These are phyloP conservation scores for Fusarium nelsonii DNA, from an alignment of 2,329 filamentous ascomycete species.

Conservation along the genomic window DNA sequence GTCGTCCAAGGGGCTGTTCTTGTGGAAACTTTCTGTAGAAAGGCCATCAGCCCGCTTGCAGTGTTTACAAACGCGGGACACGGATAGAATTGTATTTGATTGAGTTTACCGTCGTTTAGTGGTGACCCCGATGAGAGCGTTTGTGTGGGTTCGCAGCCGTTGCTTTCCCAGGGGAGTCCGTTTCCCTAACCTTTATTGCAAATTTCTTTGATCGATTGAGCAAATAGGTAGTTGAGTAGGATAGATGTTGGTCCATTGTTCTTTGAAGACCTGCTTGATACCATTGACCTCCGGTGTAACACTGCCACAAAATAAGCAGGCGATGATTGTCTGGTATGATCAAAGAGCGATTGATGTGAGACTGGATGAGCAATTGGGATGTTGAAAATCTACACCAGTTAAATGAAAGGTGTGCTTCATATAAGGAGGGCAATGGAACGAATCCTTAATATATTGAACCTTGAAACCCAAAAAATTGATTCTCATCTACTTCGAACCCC, in stretches of 20 bases:
- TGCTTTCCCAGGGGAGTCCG: no score
- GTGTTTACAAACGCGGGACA: background rate
- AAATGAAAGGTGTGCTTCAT: background rate
- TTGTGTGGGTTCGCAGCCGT: background rate
- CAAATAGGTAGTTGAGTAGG: background rate
- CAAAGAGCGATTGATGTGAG: background rate
- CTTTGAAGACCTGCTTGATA: no score
- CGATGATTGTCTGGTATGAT: no score
- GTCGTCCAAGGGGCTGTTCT: background rate
- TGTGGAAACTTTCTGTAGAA: background rate
- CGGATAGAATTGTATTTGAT: background rate
- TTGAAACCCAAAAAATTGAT: background rate
- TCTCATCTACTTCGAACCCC: slow-evolving; percentile 10
- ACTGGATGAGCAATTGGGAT: background rate
- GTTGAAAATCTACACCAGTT: background rate
- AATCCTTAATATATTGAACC: background rate
- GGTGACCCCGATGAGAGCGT: background rate
- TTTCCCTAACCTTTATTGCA: no score
- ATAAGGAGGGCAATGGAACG: background rate
- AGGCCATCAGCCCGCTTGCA: background rate
- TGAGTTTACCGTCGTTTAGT: background rate
- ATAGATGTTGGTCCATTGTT: no score
- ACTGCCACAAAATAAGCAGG: no score
- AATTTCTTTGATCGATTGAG: background rate
- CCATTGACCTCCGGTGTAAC: no score